A percentile compares a stretch with the other conserved stretches of the same genome.
phyloP scores from a whole-genome alignment of 1,284 basidiomycete species.

The Ustilago shanxiensis region DNA sequence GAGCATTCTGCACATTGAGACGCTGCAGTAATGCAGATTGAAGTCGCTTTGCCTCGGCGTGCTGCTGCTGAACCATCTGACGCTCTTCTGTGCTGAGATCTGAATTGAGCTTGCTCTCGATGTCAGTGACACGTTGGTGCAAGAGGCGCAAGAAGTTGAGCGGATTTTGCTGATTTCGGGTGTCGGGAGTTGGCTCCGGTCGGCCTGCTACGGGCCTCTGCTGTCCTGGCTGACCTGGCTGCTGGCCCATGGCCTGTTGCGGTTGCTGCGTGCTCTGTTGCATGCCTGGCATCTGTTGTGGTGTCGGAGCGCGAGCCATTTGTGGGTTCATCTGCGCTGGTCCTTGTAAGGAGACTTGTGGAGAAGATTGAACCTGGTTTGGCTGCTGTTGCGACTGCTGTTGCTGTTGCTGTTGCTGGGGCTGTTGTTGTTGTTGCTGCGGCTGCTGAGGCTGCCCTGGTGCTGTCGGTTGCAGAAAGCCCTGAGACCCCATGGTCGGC shows the following conservation, averaged over 20 bases:
- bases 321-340: conserved; percentile 32
- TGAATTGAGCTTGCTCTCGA: conserved; percentile 56
- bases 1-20: conserved; percentile 48
- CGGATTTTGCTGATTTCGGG: conserved; percentile 42
- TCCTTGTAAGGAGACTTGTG: conserved; percentile 31
- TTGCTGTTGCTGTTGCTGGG: conserved; percentile 23
- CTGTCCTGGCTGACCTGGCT: conserved; percentile 37
- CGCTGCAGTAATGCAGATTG: conserved; percentile 51
- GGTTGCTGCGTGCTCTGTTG: conserved; percentile 34
- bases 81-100: conserved; percentile 52
- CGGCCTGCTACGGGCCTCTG: conserved; percentile 26
- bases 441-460: conserved; percentile 30
- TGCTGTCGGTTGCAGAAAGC: conserved; percentile 33
- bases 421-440: conserved; percentile 16
- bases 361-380: conserved; percentile 27
- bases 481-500: conserved; percentile 33
- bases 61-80: conserved; percentile 47
- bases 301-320: conserved; percentile 25
- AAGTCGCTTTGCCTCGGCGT: conserved; percentile 50
- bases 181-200: conserved; percentile 21
- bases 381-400: conserved; percentile 15
- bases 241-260: conserved; percentile 34
- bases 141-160: conserved; percentile 57
- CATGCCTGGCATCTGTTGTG: conserved; percentile 24
- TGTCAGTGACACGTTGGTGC: conserved; percentile 57